Percentiles rank a stretch among this genome's conserved stretches.
Evolutionary conservation across 495 filamentous ascomycete species (phyloP).

Genomic region (Pseudomonodictys pantanalensis): DNA sequence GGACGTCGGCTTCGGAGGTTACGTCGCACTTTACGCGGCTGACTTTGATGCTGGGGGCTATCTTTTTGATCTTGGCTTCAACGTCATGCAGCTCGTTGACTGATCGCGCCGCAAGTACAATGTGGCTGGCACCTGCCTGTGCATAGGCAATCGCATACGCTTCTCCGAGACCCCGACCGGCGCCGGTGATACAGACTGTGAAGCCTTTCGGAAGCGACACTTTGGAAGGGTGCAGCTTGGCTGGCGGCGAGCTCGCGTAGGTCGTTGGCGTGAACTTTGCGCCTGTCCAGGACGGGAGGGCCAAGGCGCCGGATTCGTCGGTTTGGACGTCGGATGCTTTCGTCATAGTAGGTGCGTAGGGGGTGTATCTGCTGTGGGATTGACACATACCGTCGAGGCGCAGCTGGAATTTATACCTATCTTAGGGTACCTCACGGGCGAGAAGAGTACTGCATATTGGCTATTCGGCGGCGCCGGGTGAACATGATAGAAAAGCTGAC

Average conservation of each 20-base stretch:
- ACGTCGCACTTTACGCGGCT: slow-evolving; percentile 2
- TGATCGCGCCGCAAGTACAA: slow-evolving; percentile 7
- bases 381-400: too few species aligned
- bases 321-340: too few species aligned
- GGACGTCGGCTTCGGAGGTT: neutral
- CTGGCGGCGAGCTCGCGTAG: slow-evolving; percentile 1
- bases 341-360: too few species aligned
- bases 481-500: too few species aligned
- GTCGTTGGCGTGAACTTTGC: too few species aligned
- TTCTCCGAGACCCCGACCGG: neutral
- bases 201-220: neutral
- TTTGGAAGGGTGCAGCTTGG: neutral
- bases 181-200: slow-evolving; percentile 1
- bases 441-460: too few species aligned
- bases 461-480: too few species aligned
- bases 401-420: too few species aligned
- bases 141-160: neutral
- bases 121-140: slow-evolving; percentile 8
- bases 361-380: too few species aligned
- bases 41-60: neutral
- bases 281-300: too few species aligned
- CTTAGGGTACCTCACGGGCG: too few species aligned
- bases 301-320: too few species aligned
- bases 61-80: neutral
- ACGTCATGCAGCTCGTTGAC: slow-evolving; percentile 5